phyloP scores from a whole-genome alignment of 371 early-diverging fungal genomes.

The Enterospora canceri region DNA sequence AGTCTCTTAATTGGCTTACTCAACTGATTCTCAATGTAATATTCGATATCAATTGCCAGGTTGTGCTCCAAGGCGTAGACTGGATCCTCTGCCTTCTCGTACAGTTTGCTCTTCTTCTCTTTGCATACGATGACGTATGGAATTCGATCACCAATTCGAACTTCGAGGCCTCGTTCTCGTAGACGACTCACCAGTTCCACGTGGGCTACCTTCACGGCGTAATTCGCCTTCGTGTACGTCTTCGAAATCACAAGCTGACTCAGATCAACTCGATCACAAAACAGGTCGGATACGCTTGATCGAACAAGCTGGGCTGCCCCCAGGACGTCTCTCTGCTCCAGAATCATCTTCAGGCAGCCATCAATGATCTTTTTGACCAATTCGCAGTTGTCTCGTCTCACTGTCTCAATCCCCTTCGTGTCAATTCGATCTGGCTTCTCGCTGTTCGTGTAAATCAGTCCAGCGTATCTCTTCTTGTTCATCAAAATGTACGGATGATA shows the following conservation, averaged over 20 bases:
- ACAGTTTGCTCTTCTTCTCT: slow-evolving; percentile 70
- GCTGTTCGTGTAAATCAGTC: slow-evolving; percentile 66
- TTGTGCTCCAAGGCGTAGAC: slow-evolving; percentile 92
- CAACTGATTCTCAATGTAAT: slow-evolving; percentile 94
- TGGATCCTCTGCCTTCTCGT: slow-evolving; percentile 96
- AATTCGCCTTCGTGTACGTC: slow-evolving; percentile 78
- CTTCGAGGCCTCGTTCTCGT: slow-evolving; percentile 65
- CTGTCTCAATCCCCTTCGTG: slow-evolving; percentile 97
- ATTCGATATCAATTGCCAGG: slow-evolving; percentile 90
- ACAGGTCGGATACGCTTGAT: slow-evolving; percentile 71
- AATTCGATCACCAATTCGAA: slow-evolving; percentile 92
- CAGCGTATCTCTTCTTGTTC: slow-evolving; percentile 98
- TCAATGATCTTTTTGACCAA: slow-evolving; percentile 82
- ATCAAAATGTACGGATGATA: slow-evolving; percentile 92
- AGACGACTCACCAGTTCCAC: slow-evolving; percentile 85
- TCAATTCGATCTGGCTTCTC: slow-evolving; percentile 83
- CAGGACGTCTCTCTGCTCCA: slow-evolving; percentile 74
- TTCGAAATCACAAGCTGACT: slow-evolving; percentile 93
- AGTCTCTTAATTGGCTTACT: slow-evolving; percentile 84
- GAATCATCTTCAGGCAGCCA: slow-evolving; percentile 72
- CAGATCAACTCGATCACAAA: slow-evolving; percentile 87
- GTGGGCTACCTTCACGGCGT: slow-evolving; percentile 87
- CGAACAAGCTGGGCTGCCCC: slow-evolving; percentile 78
- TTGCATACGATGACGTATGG: slow-evolving; percentile 90
- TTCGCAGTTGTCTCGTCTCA: slow-evolving; percentile 90